These are phyloP conservation scores for Chalaropsis thielavioides DNA, from an alignment of 2,329 filamentous ascomycete genomes.

Conservation along the genomic window DNA sequence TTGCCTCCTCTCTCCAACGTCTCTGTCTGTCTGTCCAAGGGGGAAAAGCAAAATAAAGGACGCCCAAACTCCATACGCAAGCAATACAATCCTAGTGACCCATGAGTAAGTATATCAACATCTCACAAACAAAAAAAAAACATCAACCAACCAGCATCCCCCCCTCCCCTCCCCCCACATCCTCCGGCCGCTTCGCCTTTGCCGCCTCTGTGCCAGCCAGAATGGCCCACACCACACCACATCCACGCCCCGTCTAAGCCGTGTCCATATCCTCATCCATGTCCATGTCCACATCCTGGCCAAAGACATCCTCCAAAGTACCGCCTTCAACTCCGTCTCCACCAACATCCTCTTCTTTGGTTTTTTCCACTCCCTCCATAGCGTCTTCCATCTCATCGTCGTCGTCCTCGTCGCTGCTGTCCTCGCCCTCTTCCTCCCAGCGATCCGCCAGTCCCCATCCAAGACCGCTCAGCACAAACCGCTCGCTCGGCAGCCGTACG, in stretches of 20 bases:
- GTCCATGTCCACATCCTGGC: constrained; percentile 38
- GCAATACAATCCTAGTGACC: not conserved
- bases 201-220: not conserved
- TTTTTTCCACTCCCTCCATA: constrained; percentile 35
- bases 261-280: constrained; percentile 36
- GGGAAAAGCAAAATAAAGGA: not conserved
- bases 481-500: constrained; percentile 49
- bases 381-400: constrained; percentile 31
- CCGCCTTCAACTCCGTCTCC: constrained; percentile 36
- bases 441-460: constrained; percentile 49
- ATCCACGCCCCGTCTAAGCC: not conserved
- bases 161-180: too few relatives aligned
- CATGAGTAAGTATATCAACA: not conserved
- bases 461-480: constrained; percentile 51
- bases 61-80: constrained; percentile 14
- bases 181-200: too few relatives aligned
- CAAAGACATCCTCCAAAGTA: constrained; percentile 41
- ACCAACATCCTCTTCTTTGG: constrained; percentile 30
- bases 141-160: not conserved
- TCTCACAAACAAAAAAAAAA: constrained; percentile 3
- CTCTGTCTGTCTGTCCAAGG: too few relatives aligned
- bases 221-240: not conserved
- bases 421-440: constrained; percentile 36
- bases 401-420: constrained; percentile 28
- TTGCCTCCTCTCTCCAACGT: too few relatives aligned